Conservation (phyloP, 768 basidiomycete species). For the Psilocybe tampanensis region DNA sequence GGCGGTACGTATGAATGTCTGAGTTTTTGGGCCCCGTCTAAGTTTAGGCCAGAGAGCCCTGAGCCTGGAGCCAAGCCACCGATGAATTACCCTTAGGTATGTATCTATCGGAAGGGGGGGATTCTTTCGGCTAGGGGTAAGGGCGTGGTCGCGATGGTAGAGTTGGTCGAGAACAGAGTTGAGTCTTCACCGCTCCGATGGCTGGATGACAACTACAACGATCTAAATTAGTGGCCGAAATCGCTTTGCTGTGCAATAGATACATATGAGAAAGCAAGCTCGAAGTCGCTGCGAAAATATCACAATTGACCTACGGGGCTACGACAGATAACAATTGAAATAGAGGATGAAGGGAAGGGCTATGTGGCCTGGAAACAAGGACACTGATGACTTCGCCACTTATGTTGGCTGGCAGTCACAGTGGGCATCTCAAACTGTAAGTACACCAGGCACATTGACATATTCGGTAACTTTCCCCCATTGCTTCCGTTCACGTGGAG, state of each 20-base stretch:
- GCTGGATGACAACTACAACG: neutral
- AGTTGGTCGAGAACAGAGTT: neutral
- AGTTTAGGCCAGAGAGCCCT: neutral
- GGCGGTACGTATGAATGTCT: slow-evolving; percentile 11
- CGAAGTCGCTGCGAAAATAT: neutral
- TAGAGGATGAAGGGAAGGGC: neutral
- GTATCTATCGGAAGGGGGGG: too few species aligned
- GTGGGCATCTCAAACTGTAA: neutral
- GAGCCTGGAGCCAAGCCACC: neutral
- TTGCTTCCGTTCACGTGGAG: slow-evolving; percentile 1
- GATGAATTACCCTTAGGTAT: too few species aligned
- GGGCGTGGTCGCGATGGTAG: neutral
- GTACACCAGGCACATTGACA: neutral
- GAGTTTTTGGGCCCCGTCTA: neutral
- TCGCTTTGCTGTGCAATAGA: too few species aligned
- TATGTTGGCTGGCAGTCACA: neutral
- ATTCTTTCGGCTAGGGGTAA: too few species aligned
- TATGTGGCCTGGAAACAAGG: too few species aligned
- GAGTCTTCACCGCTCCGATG: neutral
- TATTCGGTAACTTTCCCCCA: neutral
- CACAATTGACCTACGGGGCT: neutral
- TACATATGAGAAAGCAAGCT: too few species aligned
- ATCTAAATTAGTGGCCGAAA: neutral
- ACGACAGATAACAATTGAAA: neutral
- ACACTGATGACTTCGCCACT: neutral